Base-by-base conservation (phyloP, 148 eudicot genomes). In the Bassia scoparia region DNA sequence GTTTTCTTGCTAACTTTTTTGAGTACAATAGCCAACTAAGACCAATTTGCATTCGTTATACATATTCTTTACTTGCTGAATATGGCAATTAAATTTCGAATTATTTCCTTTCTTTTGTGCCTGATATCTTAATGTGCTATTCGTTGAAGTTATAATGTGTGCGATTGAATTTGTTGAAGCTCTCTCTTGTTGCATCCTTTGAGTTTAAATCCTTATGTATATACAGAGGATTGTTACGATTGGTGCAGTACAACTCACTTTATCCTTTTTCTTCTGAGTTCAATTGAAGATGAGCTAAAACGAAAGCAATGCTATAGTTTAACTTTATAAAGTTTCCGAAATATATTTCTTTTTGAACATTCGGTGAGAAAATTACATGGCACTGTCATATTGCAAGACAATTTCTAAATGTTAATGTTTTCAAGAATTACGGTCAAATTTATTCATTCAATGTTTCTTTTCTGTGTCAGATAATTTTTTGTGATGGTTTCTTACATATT, bases 401-500 rank as follows among this genome's bases (percentile, higher is more conserved):
- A 14, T 41, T 71, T 56, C 26, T 64, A 30, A 23, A 58, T 7
- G 3, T 41, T 15, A 41, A 21, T 44, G 48, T 71, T 20, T 30
- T 65, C 26, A 35, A 43, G 41, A 27, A 52, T 17, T 29, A 46
- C 44, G 46, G 49, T 5, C 20, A 11, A 41, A 41, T 41, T 41
- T 2, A 41, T 8, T 41, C 9, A 7, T 37, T 7, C 3, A 49
- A 33, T 68, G 35, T 76, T 49, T 69, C 66, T 53, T 3, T 31
- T 53, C 33, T 83, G 67, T 71, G 41, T 62, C 85, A 87, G 90
- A 79, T 84, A 81, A 87, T 87, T 85, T 79, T 86, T 87, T 81
- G 90, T 87, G 80, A 87, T 87, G 90, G 83, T 87, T 73, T 88
- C 83, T 79, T 87, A 87, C 74, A 83, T 87, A 77, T 84, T n/a